Evolutionary conservation across 805 yeast genomes (phyloP), one percentile per base, ranked within the genome.

Genomic region (Lipomyces sp.): DNA sequence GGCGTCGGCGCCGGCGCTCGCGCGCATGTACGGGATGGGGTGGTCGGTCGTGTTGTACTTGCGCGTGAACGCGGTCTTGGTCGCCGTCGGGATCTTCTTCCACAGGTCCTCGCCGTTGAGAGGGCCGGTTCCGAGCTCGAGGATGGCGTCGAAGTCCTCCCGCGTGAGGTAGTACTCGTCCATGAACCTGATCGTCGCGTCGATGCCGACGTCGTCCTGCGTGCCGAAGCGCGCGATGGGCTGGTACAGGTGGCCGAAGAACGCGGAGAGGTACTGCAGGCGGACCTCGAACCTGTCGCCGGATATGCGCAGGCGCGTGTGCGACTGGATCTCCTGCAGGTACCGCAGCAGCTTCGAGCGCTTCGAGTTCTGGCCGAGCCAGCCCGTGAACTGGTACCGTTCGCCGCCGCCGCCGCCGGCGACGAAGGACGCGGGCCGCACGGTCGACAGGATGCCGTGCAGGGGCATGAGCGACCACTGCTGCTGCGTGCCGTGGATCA

Each of bases 91-190:
- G 3, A 91, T 75, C 61, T 78, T 76, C 67, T 86, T 86, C 16
- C 79, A 74, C 32, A 67, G 63, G 14, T 67, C 74, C 13, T 74
- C 75, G 29, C 73, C 71, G 26, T 61, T 63, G 29, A 66, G 66
- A 6, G 67, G 63, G 0, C 95, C 95, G 11, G 89, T 82, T 16
- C 87, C 84, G 55, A 90, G 79, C 56, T 90, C 97, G 77, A 88
- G 74, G 10, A 93, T 71, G 21, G 76, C 77, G 63, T 91, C 98
- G 90, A 95, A 91, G 67, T 93, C 98, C 51, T 90, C 95, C 62
- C 81, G 84, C 6, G 95, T 85, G 34, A 93, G 67, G 63, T 81
- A 93, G 67, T 93, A 93, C 32, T 80, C 74, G 68, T 93, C 99
- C 85, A 93, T 76, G 1, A 79, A 62, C n/a, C 74, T 72, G 43